Evolutionary conservation across 2,329 filamentous ascomycete genomes (phyloP).

Genomic region (Phialophora tarda): DNA sequence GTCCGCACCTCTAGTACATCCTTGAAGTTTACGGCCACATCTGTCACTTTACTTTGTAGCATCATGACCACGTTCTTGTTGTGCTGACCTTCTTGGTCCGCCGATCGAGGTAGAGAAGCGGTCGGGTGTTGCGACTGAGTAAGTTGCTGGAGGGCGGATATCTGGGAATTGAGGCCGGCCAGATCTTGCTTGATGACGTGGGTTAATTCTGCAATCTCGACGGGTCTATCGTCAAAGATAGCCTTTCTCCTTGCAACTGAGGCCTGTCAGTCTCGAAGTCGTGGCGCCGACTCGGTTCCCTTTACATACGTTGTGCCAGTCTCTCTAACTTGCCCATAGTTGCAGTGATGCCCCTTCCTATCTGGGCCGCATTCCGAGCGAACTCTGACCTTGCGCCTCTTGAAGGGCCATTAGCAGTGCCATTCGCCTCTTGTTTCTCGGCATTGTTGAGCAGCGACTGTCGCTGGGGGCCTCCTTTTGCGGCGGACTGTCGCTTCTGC

Average conservation of each 20-base stretch:
- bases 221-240: conserved; percentile 92
- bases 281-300: background rate
- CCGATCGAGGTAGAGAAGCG: conserved; percentile 51
- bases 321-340: conserved; percentile 97
- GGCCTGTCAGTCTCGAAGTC: conserved; percentile 21
- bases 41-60: conserved; percentile 57
- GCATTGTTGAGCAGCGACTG: conserved; percentile 78
- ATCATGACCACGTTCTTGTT: conserved; percentile 76
- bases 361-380: conserved; percentile 86
- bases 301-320: conserved; percentile 75
- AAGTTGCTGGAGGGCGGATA: conserved; percentile 78
- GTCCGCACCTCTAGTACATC: conserved; percentile 95
- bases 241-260: conserved; percentile 92
- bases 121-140: conserved; percentile 77
- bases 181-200: conserved; percentile 98
- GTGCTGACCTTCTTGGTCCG: conserved; percentile 87
- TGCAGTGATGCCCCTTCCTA: conserved; percentile 85
- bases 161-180: conserved; percentile 82
- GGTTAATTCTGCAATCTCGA: conserved; percentile 96
- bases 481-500: conserved; percentile 76
- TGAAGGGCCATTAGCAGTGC: conserved; percentile 55
- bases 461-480: conserved; percentile 78
- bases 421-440: conserved; percentile 66
- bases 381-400: conserved; percentile 81
- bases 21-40: conserved; percentile 95